A percentile compares a stretch with the other conserved stretches of the same genome.
phyloP scores from a whole-genome alignment of 2,329 filamentous ascomycete species.

The Penicillium sp. region DNA sequence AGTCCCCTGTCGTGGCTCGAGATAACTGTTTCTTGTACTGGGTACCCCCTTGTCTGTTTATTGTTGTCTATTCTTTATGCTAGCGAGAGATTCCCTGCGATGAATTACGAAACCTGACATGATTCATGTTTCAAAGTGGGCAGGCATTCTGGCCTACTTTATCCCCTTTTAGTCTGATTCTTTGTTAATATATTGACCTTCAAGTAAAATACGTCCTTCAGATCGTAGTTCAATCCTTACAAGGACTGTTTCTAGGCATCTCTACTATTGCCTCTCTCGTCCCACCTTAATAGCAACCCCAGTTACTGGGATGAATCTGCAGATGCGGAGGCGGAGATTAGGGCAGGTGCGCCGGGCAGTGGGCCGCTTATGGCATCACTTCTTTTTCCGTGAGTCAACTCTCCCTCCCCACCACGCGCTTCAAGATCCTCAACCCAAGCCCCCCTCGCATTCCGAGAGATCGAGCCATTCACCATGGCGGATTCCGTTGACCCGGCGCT shows the following conservation, averaged over 20 bases:
- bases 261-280: background rate
- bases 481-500: conserved; percentile 34
- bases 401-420: conserved; percentile 37
- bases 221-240: background rate
- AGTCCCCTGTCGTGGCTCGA: background rate
- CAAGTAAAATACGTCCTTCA: background rate
- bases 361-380: conserved; percentile 45
- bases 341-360: conserved; percentile 32
- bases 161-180: background rate
- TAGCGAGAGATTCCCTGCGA: conserved; percentile 31
- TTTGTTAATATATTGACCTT: background rate
- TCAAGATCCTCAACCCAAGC: conserved; percentile 32
- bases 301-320: conserved; percentile 14
- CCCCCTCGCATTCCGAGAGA: conserved; percentile 27
- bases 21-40: background rate
- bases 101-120: conserved; percentile 33
- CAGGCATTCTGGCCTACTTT: background rate
- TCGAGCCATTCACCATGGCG: conserved; percentile 36
- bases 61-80: conserved; percentile 25
- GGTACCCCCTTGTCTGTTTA: conserved; percentile 14
- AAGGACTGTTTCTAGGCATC: background rate
- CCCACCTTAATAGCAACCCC: background rate
- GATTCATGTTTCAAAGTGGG: conserved; percentile 24
- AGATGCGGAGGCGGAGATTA: conserved; percentile 30
- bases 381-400: conserved; percentile 43